Evolutionary conservation across 306 rosid genomes (phyloP).

Genomic region (Trifolium pratense): DNA sequence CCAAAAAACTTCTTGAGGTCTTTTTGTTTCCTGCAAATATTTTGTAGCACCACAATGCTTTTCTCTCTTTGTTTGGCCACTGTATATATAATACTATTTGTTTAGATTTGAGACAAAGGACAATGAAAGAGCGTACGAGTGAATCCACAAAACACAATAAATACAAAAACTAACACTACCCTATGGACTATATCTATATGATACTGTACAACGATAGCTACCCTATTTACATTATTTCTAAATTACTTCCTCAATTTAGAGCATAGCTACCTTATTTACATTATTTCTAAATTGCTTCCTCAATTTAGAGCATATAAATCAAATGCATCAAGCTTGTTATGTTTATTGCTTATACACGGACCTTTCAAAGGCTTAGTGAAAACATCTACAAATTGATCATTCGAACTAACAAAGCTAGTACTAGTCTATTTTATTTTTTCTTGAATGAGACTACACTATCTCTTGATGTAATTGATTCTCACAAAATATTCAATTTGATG

Average conservation of each 20-base stretch:
- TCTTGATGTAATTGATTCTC: not conserved
- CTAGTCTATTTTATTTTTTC: not conserved
- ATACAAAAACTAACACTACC: not conserved
- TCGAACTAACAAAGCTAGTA: slow-evolving; percentile 2
- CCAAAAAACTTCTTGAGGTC: slow-evolving; percentile 91
- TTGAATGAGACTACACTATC: not conserved
- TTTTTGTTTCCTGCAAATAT: slow-evolving; percentile 33
- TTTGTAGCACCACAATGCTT: slow-evolving; percentile 32
- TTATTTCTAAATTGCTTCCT: not conserved
- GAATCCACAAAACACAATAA: slow-evolving; percentile 5
- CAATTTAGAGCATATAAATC: slow-evolving; percentile 1
- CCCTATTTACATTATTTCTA: slow-evolving; percentile 2
- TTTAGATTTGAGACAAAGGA: not conserved
- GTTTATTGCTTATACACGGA: slow-evolving; percentile 3
- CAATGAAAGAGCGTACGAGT: not conserved
- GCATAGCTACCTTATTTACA: not conserved
- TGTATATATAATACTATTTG: slow-evolving; percentile 15
- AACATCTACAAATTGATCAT: slow-evolving; percentile 11
- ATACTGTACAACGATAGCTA: not conserved
- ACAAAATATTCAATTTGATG: not conserved
- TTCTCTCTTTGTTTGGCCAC: slow-evolving; percentile 30
- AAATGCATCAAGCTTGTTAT: not conserved
- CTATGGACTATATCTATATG: not conserved
- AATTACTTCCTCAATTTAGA: not conserved
- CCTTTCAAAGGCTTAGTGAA: not conserved